phyloP scores from a whole-genome alignment of 169 alveolate species.

The Blepharisma undulans region DNA sequence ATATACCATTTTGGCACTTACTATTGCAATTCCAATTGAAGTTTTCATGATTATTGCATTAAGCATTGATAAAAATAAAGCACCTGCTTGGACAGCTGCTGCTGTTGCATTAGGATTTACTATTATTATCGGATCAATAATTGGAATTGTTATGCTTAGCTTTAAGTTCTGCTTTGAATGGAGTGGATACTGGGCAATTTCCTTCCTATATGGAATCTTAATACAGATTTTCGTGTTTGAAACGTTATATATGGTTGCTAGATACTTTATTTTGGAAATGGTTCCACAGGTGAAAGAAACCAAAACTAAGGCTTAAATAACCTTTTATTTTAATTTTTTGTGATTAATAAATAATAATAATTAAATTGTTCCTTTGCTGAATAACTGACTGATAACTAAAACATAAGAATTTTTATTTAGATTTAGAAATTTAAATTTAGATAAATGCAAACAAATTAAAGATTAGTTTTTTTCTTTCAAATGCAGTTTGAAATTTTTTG shows the following conservation, averaged over 20 bases:
- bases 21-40: not conserved
- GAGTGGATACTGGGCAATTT: not conserved
- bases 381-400: no score
- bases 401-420: no score
- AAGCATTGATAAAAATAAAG: not conserved
- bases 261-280: not conserved
- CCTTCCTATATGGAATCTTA: not conserved
- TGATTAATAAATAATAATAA: no score
- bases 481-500: no score
- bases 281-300: no score
- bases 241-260: not conserved
- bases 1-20: not conserved
- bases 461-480: no score
- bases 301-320: no score
- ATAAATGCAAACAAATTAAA: no score
- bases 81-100: not conserved
- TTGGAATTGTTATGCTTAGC: slow-evolving; percentile 5
- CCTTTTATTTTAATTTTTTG: no score
- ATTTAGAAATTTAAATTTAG: no score
- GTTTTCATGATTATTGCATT: not conserved
- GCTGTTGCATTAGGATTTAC: not conserved
- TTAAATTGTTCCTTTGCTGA: no score
- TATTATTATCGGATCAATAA: not conserved
- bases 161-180: not conserved
- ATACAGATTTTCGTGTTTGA: not conserved